Percentiles rank a stretch among this genome's conserved stretches.
Conservation (phyloP, 2,329 filamentous ascomycete genomes). For the Emericellopsis atlantica region DNA sequence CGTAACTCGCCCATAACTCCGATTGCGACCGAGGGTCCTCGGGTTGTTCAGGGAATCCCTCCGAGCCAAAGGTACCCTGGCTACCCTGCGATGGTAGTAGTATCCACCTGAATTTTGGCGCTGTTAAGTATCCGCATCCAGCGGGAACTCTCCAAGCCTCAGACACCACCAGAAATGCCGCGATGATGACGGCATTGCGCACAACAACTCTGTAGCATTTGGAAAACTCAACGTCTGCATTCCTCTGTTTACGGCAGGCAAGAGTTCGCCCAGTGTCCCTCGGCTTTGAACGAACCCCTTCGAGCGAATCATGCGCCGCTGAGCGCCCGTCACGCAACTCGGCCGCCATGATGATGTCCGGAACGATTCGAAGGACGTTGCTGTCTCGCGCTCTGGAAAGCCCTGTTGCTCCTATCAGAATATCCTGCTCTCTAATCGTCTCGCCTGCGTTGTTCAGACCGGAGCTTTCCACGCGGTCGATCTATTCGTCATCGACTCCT, state of each 20-base stretch:
- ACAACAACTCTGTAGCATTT: background rate
- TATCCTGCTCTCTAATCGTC: background rate
- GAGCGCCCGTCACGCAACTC: slow-evolving; percentile 5
- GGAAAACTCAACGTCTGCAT: background rate
- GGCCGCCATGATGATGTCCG: slow-evolving; percentile 29
- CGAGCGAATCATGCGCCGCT: slow-evolving; percentile 1
- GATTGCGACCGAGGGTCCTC: too few relatives aligned
- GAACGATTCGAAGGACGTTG: slow-evolving; percentile 34
- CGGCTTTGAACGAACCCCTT: too few relatives aligned
- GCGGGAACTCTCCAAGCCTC: slow-evolving; percentile 8
- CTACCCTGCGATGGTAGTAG: too few relatives aligned
- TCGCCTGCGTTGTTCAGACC: too few relatives aligned
- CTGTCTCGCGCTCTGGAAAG: slow-evolving; percentile 21
- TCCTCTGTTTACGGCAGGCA: too few relatives aligned
- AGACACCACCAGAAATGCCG: slow-evolving; percentile 16
- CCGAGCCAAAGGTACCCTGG: too few relatives aligned
- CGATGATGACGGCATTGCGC: slow-evolving; percentile 19
- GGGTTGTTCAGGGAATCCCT: too few relatives aligned
- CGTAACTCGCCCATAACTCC: too few relatives aligned
- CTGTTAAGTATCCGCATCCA: slow-evolving; percentile 4
- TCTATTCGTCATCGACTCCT: background rate
- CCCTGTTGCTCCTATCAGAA: slow-evolving; percentile 10
- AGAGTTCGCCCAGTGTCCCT: too few relatives aligned
- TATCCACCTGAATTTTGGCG: slow-evolving; percentile 3
- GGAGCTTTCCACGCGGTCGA: background rate